Evolutionary conservation across 1,139 yeast genomes (phyloP), one percentile per base, ranked within the genome.

Genomic region (Suhomyces terraborum): DNA sequence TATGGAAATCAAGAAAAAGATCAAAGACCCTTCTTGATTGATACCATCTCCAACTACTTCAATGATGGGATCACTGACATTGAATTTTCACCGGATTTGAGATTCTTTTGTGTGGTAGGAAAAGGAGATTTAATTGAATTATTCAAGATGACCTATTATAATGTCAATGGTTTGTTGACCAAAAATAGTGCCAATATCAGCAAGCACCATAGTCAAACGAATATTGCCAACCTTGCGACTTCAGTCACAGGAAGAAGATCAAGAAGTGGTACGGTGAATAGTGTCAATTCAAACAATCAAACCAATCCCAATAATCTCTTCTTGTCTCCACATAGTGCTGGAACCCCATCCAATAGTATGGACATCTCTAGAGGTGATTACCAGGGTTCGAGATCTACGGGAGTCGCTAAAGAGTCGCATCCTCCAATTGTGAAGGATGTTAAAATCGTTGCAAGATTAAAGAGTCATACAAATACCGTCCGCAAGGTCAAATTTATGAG

Each of bases 381-480:
- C 6, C 38, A 39, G 8, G 25, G 29, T 3, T 10, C 37, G 6
- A 26, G 16, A 25, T 3, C 27, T 9, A 33, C 38, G 13, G 42
- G 45, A n/a, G 47, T 49, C 13, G 35, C 50, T 10, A 41, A 35
- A 22, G 47, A 46, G 20, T 22, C 66, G 8, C 61, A 58, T 43
- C 74, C 77, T 4, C 71, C 75, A 0, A 53, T 64, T n/a, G 48
- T 71, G 25, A 72, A 70, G 43, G 72, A 68, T 38, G 63, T 79
- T 10, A 66, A 62, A 42, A 56, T 77, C 8, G 71, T 74, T 1
- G 70, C 75, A 10, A 54, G 83, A 38, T 60, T 87, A 35, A 79
- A 80, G 54, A 89, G 93, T 2, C 89, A 85, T 50, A 65, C 74
- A 22, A 84, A 88, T 30, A 82, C 86, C 64, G 78, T 86, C 5